Evolutionary conservation across 495 filamentous ascomycete species (phyloP), one percentile per base, ranked within the genome.

Genomic region (Penicillium parvum): DNA sequence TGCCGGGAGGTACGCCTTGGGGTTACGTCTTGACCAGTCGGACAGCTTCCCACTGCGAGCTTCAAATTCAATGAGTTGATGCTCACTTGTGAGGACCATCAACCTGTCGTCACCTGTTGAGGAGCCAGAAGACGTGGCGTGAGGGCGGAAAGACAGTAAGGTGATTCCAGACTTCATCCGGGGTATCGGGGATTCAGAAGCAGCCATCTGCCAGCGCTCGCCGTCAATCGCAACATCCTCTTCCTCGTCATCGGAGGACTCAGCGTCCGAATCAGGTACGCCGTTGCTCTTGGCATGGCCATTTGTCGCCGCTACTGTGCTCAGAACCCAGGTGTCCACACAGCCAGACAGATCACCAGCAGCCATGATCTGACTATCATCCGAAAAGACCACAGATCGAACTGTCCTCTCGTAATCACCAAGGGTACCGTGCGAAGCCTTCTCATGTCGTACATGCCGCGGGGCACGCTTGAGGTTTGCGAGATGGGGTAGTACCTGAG

Each of bases 11-110:
- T 72, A 77, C 7, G 77, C 72, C 14, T 83, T 79, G 7, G 86
- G 84, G 61, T 96, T 95, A 5, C 84, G 74, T 36, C 86, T 76
- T 2, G 88, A 90, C 92, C 92, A 99, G 21, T 86, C 75, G 0
- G 84, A 84, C 7, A 96, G 68, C 7, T 72, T 73, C 28, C 94
- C 92, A 16, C 77, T 72, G 3, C 82, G 69, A 32, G 87, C 76
- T 43, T 91, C 77, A 61, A 95, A 85, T 25, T 92, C 76, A 33
- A 86, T 74, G 12, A 96, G 60, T 19, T 90, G 77, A 44, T 88
- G 84, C 36, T 81, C 71, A 14, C 84, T 79, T 14, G 90, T 94
- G 26, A 96, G 63, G 15, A 83, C 72, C 43, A 95, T 69, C 22
- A 98, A 75, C 8, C 74, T 74, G 47, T 89, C 71, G 46, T 84